Conservation (phyloP, 768 basidiomycete genomes). For the Leccinum imitatum region DNA sequence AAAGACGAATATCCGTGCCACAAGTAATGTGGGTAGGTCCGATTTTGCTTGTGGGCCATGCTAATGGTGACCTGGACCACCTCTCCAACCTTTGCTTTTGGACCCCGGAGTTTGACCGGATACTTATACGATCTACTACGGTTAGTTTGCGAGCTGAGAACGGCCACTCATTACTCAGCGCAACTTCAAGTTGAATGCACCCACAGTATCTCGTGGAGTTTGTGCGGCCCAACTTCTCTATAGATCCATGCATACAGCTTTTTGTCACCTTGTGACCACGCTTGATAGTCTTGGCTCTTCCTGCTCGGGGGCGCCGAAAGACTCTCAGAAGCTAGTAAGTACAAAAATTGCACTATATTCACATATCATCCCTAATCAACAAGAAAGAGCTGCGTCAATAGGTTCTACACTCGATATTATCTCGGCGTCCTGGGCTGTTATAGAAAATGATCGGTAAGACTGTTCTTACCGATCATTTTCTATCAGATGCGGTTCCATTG, state of each 20-base stretch:
- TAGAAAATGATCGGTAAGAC: background rate
- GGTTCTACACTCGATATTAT: background rate
- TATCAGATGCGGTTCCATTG: background rate
- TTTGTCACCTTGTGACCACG: background rate
- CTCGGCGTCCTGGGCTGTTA: background rate
- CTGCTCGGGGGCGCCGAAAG: background rate
- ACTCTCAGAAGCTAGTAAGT: background rate
- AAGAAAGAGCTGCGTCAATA: background rate
- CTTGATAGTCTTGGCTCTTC: background rate
- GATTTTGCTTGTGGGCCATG: background rate
- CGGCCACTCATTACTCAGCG: background rate
- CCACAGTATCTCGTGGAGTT: conserved; percentile 19
- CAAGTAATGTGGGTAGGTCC: background rate
- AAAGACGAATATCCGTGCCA: background rate
- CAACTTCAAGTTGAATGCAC: background rate
- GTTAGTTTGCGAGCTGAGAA: background rate
- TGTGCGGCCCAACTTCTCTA: conserved; percentile 20
- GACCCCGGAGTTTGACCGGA: background rate
- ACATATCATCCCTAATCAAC: background rate
- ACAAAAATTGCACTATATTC: background rate
- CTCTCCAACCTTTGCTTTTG: background rate
- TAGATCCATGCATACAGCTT: background rate
- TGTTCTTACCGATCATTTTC: background rate
- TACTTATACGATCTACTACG: background rate
- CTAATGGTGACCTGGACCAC: background rate